Conservation (phyloP, 2,329 filamentous ascomycete genomes). For the Atkinsonella texensis region DNA sequence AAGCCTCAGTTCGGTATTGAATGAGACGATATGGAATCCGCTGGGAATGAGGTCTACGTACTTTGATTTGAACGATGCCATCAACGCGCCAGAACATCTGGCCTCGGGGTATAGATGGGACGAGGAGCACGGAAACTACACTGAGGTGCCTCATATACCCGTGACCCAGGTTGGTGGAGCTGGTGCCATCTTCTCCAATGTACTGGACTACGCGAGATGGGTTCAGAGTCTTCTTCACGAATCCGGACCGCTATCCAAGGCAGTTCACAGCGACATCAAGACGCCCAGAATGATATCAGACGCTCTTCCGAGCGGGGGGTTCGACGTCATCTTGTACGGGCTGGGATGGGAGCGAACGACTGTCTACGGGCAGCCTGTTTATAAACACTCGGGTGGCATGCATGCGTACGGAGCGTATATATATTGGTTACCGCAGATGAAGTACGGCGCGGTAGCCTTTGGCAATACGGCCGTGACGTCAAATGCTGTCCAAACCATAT, state of each 20-base stretch:
- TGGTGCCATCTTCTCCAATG: slow-evolving; percentile 32
- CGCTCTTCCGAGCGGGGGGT: neutral
- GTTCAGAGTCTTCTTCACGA: slow-evolving; percentile 31
- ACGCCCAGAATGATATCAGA: slow-evolving; percentile 18
- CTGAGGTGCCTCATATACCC: slow-evolving; percentile 15
- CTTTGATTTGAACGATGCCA: slow-evolving; percentile 17
- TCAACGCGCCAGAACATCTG: slow-evolving; percentile 17
- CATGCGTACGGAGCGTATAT: slow-evolving; percentile 16
- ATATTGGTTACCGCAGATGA: slow-evolving; percentile 19
- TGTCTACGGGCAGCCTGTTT: slow-evolving; percentile 16
- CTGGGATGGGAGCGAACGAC: slow-evolving; percentile 18
- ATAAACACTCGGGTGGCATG: slow-evolving; percentile 18
- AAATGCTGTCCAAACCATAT: slow-evolving; percentile 17
- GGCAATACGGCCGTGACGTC: slow-evolving; percentile 30
- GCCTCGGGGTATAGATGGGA: slow-evolving; percentile 32
- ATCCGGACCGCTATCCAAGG: slow-evolving; percentile 13
- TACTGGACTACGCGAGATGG: slow-evolving; percentile 40
- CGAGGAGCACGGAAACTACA: slow-evolving; percentile 12
- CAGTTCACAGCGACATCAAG: slow-evolving; percentile 18
- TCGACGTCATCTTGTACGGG: slow-evolving; percentile 15
- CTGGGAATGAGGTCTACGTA: slow-evolving; percentile 35
- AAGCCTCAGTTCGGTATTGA: slow-evolving; percentile 27
- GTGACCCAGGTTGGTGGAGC: slow-evolving; percentile 24
- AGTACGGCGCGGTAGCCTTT: slow-evolving; percentile 19
- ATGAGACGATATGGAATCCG: slow-evolving; percentile 29